Evolutionary conservation across 768 basidiomycete species (phyloP).

Genomic region (Phlegmacium glaucopus): DNA sequence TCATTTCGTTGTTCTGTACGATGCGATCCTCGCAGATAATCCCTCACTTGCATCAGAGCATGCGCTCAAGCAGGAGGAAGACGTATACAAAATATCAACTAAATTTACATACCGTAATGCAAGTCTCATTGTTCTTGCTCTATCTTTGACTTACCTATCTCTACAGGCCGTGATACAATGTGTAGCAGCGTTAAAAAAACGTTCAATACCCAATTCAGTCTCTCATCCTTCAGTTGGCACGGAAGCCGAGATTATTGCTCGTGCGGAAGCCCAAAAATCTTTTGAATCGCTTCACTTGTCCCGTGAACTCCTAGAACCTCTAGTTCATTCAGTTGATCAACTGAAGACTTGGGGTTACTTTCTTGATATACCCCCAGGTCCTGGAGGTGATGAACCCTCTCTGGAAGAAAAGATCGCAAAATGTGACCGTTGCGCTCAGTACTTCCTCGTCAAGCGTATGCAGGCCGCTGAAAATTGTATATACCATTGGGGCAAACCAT

Average conservation of each 20-base stretch:
- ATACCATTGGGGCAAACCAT: conserved; percentile 80
- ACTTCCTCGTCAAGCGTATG: conserved; percentile 63
- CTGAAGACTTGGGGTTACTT: conserved; percentile 72
- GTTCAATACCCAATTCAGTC: conserved; percentile 49
- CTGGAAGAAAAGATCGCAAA: conserved; percentile 56
- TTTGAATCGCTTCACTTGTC: conserved; percentile 53
- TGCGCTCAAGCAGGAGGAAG: conserved; percentile 77
- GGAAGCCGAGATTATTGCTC: conserved; percentile 55
- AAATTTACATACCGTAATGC: conserved; percentile 86
- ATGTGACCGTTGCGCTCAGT: conserved; percentile 78
- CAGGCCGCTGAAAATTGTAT: conserved; percentile 62
- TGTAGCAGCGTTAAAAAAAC: conserved; percentile 45
- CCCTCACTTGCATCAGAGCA: conserved; percentile 72
- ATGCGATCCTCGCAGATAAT: conserved; percentile 45
- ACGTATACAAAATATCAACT: conserved; percentile 69
- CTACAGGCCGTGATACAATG: conserved; percentile 49
- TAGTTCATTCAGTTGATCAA: conserved; percentile 55
- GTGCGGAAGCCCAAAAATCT: conserved; percentile 51
- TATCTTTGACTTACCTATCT: conserved; percentile 9
- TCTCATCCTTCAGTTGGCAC: conserved; percentile 79
- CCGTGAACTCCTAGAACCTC: conserved; percentile 46
- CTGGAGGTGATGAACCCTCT: conserved; percentile 62
- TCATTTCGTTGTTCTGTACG: conserved; percentile 70
- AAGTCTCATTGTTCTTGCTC: conserved; percentile 16
- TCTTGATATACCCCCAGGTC: conserved; percentile 58